Evolutionary conservation across 805 yeast species (phyloP), one percentile per base, ranked within the genome.

Genomic region (Zygosaccharomyces siamensis): DNA sequence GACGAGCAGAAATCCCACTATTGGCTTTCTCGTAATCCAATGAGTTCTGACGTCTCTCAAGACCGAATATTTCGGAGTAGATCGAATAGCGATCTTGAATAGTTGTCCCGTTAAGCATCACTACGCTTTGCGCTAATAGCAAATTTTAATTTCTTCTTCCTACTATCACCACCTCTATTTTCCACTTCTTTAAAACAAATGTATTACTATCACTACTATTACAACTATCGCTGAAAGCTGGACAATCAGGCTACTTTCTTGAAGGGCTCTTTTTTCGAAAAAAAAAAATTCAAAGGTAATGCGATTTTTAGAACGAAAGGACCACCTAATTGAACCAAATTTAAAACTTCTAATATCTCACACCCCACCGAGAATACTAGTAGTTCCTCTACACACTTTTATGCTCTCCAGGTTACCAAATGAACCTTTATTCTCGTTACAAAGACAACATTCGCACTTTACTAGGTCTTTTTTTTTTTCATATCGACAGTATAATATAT

Each of bases 21-120:
- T 38, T 33, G 23, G 38, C 43, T 38, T 51, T 43, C 28, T 51
- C 55, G 16, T 32, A 16, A 20, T 14, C 36, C 28, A 46, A 40
- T 26, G 58, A 50, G 44, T 61, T 61, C 10, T 52, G 56, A 27
- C 56, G 55, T 41, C 68, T 54, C 33, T 59, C 56, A 16, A 60
- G 49, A 16, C 66, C 68, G 45, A 62, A 64, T 1, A 62, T 58
- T 26, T 64, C 64, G 7, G 59, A 47, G 48, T 51, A 62, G n/a
- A 59, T 45, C 14, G 55, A 50, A 23, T 51, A 50, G 32, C 62
- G 49, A 39, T 53, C 52, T 31, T 47, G 50, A 24, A 50, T 36
- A 36, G 48, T 45, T 28, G 49, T 39, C 16, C 33, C 47, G 36
- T 48, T 43, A 32, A 33, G 46, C 54, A 51, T 51, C 31, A 39